Percentiles rank a stretch among this genome's conserved stretches.
phyloP scores from a whole-genome alignment of 2,329 filamentous ascomycete genomes.

The Aspergillus neoniger region DNA sequence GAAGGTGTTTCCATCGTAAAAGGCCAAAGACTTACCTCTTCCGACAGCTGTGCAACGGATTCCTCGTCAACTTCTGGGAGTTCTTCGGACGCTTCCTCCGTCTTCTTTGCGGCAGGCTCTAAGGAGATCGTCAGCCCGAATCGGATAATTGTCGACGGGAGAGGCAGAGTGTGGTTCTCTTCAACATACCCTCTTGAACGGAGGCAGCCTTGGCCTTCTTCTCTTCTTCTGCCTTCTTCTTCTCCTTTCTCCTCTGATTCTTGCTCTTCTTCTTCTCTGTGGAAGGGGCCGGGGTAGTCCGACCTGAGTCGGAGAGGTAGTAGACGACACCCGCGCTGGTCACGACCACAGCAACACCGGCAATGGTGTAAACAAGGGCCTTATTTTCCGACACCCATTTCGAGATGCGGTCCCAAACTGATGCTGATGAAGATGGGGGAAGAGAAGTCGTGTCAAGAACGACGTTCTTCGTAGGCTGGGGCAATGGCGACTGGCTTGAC shows the following conservation, averaged over 20 bases:
- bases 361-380: conserved; percentile 91
- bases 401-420: conserved; percentile 85
- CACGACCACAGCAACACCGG: conserved; percentile 87
- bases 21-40: conserved; percentile 43
- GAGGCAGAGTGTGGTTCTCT: conserved; percentile 39
- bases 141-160: conserved; percentile 25
- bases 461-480: conserved; percentile 39
- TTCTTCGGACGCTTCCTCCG: conserved; percentile 61
- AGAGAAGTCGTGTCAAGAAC: conserved; percentile 44
- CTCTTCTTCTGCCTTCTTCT: conserved; percentile 52
- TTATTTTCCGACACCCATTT: conserved; percentile 96
- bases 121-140: conserved; percentile 19
- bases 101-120: conserved; percentile 47
- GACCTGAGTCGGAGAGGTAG: conserved; percentile 67
- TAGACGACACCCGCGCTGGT: conserved; percentile 91
- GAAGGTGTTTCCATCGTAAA: not conserved
- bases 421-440: conserved; percentile 58
- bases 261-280: conserved; percentile 73
- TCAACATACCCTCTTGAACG: conserved; percentile 39
- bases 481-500: conserved; percentile 42
- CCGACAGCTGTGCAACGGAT: conserved; percentile 49
- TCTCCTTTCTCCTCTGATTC: conserved; percentile 83
- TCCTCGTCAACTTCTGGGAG: conserved; percentile 64
- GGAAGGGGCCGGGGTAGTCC: conserved; percentile 41
- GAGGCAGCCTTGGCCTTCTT: conserved; percentile 55